These are phyloP conservation scores for Paraphaeosphaeria sporulosa DNA, from an alignment of 2,329 filamentous ascomycete species.

Conservation along the genomic window DNA sequence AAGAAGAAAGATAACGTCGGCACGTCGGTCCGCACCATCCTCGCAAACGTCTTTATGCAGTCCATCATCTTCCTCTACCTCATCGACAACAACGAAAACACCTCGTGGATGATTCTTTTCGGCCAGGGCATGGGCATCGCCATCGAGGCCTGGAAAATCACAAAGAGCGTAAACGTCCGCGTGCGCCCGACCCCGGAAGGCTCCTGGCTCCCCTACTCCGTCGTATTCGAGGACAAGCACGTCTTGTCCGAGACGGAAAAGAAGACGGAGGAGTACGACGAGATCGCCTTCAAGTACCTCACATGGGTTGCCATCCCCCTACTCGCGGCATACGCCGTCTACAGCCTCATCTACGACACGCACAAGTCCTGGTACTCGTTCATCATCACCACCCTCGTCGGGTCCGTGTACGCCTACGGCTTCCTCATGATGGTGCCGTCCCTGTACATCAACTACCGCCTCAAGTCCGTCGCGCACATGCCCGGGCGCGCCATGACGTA, in stretches of 20 bases:
- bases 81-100: constrained; percentile 96
- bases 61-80: constrained; percentile 94
- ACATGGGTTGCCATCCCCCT: constrained; percentile 92
- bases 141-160: constrained; percentile 92
- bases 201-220: constrained; percentile 77
- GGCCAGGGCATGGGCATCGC: constrained; percentile 86
- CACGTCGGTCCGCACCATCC: constrained; percentile 92
- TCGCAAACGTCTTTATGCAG: constrained; percentile 99
- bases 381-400: constrained; percentile 92
- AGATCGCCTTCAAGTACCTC: constrained; percentile 97
- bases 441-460: constrained; percentile 98
- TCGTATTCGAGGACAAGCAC: constrained; percentile 96
- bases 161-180: constrained; percentile 90
- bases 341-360: constrained; percentile 89
- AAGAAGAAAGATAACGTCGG: constrained; percentile 99
- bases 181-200: constrained; percentile 73
- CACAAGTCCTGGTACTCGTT: constrained; percentile 99
- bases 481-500: constrained; percentile 95
- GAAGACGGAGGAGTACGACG: constrained; percentile 98
- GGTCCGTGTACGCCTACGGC: constrained; percentile 95
- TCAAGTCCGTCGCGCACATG: constrained; percentile 94
- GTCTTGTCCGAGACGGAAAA: constrained; percentile 93
- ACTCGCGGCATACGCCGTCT: constrained; percentile 85
- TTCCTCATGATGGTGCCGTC: constrained; percentile 99
- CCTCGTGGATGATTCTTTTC: constrained; percentile 98